phyloP scores from a whole-genome alignment of 2,329 filamentous ascomycete species.

The Grosmannia huntii region DNA sequence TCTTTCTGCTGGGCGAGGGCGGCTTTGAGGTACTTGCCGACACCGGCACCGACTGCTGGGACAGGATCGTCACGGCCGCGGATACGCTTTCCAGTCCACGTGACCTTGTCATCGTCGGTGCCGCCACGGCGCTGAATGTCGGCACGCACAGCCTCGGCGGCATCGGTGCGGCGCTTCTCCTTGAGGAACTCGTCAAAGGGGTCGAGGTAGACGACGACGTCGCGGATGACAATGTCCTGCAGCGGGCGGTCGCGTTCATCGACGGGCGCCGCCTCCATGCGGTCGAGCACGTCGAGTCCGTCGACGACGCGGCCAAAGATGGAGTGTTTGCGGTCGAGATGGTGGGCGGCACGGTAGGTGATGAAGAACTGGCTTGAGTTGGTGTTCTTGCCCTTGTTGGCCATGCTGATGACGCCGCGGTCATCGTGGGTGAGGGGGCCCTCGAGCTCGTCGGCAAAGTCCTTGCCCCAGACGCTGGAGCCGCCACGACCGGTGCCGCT shows the following conservation, averaged over 20 bases:
- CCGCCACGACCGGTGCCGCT: constrained; percentile 88
- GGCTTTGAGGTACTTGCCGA: constrained; percentile 74
- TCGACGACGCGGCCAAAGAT: constrained; percentile 82
- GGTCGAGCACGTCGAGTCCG: constrained; percentile 56
- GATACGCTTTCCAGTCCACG: constrained; percentile 92
- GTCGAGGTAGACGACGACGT: constrained; percentile 79
- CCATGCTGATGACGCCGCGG: constrained; percentile 80
- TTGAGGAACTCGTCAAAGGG: constrained; percentile 90
- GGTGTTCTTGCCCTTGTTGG: constrained; percentile 96
- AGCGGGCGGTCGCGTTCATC: constrained; percentile 66
- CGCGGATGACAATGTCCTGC: constrained; percentile 66
- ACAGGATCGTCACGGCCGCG: constrained; percentile 47
- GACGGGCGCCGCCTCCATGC: constrained; percentile 65
- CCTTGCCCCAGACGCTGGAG: constrained; percentile 81
- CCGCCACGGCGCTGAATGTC: constrained; percentile 53
- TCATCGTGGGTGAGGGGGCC: constrained; percentile 74
- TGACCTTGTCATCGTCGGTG: constrained; percentile 77
- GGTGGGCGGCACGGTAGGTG: constrained; percentile 69
- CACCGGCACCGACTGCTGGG: constrained; percentile 17
- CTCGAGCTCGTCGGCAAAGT: constrained; percentile 88
- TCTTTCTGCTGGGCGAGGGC: constrained; percentile 19
- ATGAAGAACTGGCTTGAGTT: constrained; percentile 96
- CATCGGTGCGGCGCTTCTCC: constrained; percentile 53
- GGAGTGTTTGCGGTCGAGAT: constrained; percentile 93
- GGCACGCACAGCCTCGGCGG: constrained; percentile 42